Percentiles rank a stretch among this genome's conserved stretches.
These are phyloP conservation scores for Xylariaceae sp. DNA, from an alignment of 2,329 filamentous ascomycete genomes.

Conservation along the genomic window DNA sequence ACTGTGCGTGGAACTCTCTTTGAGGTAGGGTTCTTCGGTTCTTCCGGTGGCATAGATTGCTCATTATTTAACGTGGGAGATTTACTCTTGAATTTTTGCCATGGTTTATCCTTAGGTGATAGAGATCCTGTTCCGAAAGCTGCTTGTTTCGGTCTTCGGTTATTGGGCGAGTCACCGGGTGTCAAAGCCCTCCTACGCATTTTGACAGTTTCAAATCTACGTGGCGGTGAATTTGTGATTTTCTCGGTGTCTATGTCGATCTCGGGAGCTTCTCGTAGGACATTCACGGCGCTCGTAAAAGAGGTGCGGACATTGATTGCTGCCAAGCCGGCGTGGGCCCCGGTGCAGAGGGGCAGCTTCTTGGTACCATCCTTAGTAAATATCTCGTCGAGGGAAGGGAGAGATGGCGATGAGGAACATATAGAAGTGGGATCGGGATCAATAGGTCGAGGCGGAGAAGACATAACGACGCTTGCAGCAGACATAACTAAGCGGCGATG, in stretches of 20 bases:
- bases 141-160: slow-evolving; percentile 14
- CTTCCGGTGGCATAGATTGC: background rate
- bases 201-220: slow-evolving; percentile 25
- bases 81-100: slow-evolving; percentile 44
- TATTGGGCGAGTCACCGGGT: slow-evolving; percentile 12
- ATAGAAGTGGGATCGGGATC: slow-evolving; percentile 40
- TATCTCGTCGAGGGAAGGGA: slow-evolving; percentile 59
- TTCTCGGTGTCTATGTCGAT: slow-evolving; percentile 40
- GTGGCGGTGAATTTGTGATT: slow-evolving; percentile 33
- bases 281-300: slow-evolving; percentile 51
- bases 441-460: slow-evolving; percentile 39
- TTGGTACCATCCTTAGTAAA: slow-evolving; percentile 44
- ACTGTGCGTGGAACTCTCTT: slow-evolving; percentile 29
- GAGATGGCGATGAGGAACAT: slow-evolving; percentile 59
- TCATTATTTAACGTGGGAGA: slow-evolving; percentile 9
- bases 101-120: slow-evolving; percentile 42
- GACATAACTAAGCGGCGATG: slow-evolving; percentile 41
- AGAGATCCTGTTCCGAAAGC: slow-evolving; percentile 33
- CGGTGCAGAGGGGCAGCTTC: slow-evolving; percentile 43
- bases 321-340: slow-evolving; percentile 46
- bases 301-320: slow-evolving; percentile 44
- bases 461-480: slow-evolving; percentile 39
- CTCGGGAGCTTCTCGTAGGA: slow-evolving; percentile 45
- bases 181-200: slow-evolving; percentile 19
- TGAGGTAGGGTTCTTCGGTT: background rate